These are phyloP conservation scores for Ogataea wickerhamii DNA, from an alignment of 805 yeast genomes.

Conservation along the genomic window DNA sequence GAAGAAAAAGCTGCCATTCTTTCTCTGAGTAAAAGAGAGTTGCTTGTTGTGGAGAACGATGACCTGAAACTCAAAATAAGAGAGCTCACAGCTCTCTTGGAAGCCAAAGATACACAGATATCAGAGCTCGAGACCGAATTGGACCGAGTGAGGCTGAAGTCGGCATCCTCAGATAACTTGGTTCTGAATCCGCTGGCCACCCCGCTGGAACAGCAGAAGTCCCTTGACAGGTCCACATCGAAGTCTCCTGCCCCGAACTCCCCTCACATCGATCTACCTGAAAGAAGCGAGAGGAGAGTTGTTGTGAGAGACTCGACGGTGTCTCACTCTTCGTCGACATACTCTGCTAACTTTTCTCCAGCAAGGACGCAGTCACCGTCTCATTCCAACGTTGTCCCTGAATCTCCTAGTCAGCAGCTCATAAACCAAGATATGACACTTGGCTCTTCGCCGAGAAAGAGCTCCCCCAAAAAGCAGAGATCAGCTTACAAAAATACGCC, in stretches of 20 bases:
- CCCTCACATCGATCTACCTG: slow-evolving; percentile 23
- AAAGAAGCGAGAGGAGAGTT: slow-evolving; percentile 25
- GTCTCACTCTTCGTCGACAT: slow-evolving; percentile 14
- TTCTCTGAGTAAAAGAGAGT: background rate
- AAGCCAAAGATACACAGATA: background rate
- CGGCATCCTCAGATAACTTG: background rate
- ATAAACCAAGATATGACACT: slow-evolving; percentile 18
- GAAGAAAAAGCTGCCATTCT: background rate
- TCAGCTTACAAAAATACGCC: slow-evolving; percentile 10
- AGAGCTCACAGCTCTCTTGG: slow-evolving; percentile 1
- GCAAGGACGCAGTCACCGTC: slow-evolving; percentile 1
- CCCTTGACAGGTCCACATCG: slow-evolving; percentile 14
- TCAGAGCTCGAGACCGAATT: slow-evolving; percentile 1
- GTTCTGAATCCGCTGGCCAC: slow-evolving; percentile 24
- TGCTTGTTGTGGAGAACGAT: slow-evolving; percentile 9
- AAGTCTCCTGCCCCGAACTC: slow-evolving; percentile 10
- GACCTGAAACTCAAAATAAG: slow-evolving; percentile 1
- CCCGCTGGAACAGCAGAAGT: slow-evolving; percentile 21
- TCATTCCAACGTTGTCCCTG: background rate
- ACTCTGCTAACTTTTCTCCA: slow-evolving; percentile 13
- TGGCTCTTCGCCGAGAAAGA: slow-evolving; percentile 32
- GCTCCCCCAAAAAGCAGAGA: slow-evolving; percentile 24
- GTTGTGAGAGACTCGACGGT: slow-evolving; percentile 11
- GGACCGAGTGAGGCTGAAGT: background rate
- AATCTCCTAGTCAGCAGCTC: slow-evolving; percentile 4